A percentile compares a stretch with the other conserved stretches of the same genome.
These are phyloP conservation scores for Cetradonia linearis DNA, from an alignment of 495 filamentous ascomycete genomes.

Conservation along the genomic window DNA sequence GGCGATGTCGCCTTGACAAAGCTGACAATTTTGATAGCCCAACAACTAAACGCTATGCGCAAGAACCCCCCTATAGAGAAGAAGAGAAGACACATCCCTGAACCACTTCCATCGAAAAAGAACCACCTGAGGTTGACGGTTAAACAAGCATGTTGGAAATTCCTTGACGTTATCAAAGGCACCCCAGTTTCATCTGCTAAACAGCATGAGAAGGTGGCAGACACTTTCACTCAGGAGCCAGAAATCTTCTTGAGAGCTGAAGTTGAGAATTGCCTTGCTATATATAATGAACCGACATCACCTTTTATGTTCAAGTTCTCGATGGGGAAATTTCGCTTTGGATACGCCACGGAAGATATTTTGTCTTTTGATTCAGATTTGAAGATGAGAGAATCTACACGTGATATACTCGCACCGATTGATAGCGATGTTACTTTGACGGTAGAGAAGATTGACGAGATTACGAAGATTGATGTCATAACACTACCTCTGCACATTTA, in stretches of 20 bases:
- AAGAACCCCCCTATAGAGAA: neutral
- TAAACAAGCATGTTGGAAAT: conserved; percentile 48
- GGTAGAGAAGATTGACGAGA: conserved; percentile 40
- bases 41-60: conserved; percentile 9
- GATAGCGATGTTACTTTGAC: conserved; percentile 59
- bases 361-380: conserved; percentile 59
- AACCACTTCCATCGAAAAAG: conserved; percentile 1
- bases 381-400: conserved; percentile 61
- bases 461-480: conserved; percentile 56
- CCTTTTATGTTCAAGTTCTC: conserved; percentile 35
- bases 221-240: conserved; percentile 26
- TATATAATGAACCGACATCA: conserved; percentile 27
- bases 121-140: conserved; percentile 30
- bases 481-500: conserved; percentile 70
- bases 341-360: conserved; percentile 61
- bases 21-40: conserved; percentile 14
- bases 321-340: conserved; percentile 60
- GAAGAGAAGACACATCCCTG: neutral
- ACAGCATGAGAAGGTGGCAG: neutral
- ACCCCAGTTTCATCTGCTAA: conserved; percentile 4
- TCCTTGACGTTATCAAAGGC: conserved; percentile 53
- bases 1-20: conserved; percentile 23
- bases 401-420: conserved; percentile 46
- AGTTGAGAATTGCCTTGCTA: conserved; percentile 37
- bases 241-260: conserved; percentile 42